Evolutionary conservation across 2,329 filamentous ascomycete species (phyloP).

Genomic region (Diaporthe sp.): DNA sequence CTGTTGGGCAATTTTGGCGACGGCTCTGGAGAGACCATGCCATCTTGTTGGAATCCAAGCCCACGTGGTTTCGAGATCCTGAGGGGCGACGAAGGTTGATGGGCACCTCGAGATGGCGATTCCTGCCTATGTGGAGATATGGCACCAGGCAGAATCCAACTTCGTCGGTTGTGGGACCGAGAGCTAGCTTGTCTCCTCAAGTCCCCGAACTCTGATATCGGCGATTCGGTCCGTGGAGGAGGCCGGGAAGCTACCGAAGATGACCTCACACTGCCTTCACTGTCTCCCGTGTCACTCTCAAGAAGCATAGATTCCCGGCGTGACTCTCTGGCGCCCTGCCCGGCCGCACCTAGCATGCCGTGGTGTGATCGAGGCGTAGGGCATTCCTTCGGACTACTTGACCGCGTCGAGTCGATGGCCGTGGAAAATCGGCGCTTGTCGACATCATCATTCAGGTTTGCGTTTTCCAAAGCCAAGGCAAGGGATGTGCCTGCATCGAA

Average conservation of each 20-base stretch:
- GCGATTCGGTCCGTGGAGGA: slow-evolving; percentile 85
- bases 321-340: slow-evolving; percentile 70
- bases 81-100: slow-evolving; percentile 85
- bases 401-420: slow-evolving; percentile 81
- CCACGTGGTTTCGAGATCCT: slow-evolving; percentile 86
- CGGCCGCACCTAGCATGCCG: slow-evolving; percentile 69
- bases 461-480: slow-evolving; percentile 66
- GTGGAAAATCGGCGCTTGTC: slow-evolving; percentile 66
- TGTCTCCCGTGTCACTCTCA: slow-evolving; percentile 87
- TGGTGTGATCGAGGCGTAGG: slow-evolving; percentile 90
- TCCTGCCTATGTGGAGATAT: slow-evolving; percentile 88
- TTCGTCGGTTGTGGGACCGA: slow-evolving; percentile 87
- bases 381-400: slow-evolving; percentile 91
- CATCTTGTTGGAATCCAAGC: slow-evolving; percentile 71
- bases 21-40: slow-evolving; percentile 84
- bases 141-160: slow-evolving; percentile 84
- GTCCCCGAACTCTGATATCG: slow-evolving; percentile 86
- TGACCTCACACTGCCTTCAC: slow-evolving; percentile 90
- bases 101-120: slow-evolving; percentile 81
- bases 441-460: slow-evolving; percentile 56
- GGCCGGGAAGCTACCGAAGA: slow-evolving; percentile 78
- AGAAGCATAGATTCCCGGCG: slow-evolving; percentile 84
- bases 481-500: slow-evolving; percentile 71
- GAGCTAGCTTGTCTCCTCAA: slow-evolving; percentile 83
- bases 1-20: slow-evolving; percentile 89